Base-by-base conservation (phyloP, 306 rosid genomes). In the Trifolium subterraneum region DNA sequence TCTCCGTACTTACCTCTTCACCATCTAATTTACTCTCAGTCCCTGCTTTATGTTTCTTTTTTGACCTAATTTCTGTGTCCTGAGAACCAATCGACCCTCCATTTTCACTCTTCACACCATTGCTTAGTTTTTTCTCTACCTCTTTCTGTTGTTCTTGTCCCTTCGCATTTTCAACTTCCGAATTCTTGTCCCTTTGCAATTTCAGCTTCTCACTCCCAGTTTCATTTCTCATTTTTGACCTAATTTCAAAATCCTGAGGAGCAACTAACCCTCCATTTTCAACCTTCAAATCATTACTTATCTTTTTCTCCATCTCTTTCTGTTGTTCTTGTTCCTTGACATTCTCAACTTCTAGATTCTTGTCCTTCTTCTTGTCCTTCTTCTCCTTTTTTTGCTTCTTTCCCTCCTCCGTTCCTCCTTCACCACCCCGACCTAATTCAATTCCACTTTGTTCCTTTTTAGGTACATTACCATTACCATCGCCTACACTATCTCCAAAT, bases 401-500 rank as follows among this genome's bases (percentile, higher is more conserved):
- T 14, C 44, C 65, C 65, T 73, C 70, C 61, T 50, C 68, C 22
- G n/a, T 51, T 13, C 11, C 63, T 27, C 68, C 70, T 70, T 8
- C 20, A 33, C 23, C 27, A 6, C 19, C 44, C 2, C 4, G 35
- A 12, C 63, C 41, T 0, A 23, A 62, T 29, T 16, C 7, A 12
- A 14, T 45, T 33, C 14, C 58, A 59, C 68, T 60, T 50, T 7
- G 10, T 12, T 27, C 68, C 63, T 72, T 61, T 45, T 56, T 64
- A 7, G 16, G 27, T 2, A 15, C 22, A 22, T 7, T 36, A 8
- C 4, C 22, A 22, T 7, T 36, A 8, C 4, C 16, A 29, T 27
- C 19, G 7, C 15, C 66, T 77, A 36, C 25, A 10, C 2, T 50
- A 45, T 76, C 71, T 29, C 31, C 52, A 10, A 64, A 54, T 44